Conservation (phyloP, 441 rosid genomes). For the Kokia cookei region DNA sequence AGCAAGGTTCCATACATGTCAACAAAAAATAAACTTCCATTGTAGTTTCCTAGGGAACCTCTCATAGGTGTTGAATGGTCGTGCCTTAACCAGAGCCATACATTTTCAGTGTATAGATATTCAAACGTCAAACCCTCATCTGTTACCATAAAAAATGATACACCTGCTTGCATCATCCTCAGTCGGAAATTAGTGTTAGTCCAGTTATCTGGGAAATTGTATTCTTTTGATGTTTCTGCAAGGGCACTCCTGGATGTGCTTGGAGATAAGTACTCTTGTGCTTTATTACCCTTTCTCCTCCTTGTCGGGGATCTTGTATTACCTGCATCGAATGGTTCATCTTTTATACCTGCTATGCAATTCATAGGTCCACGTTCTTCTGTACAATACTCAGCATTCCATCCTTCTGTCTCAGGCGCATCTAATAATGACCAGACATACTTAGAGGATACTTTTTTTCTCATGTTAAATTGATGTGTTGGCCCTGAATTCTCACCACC, state of each 20-base stretch:
- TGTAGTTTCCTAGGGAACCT: constrained; percentile 58
- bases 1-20: constrained; percentile 45
- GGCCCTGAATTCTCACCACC: constrained; percentile 61
- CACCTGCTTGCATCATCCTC: constrained; percentile 50
- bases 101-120: constrained; percentile 49
- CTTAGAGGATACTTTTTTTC: constrained; percentile 34
- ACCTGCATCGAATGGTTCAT: constrained; percentile 40
- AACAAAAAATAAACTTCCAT: constrained; percentile 57
- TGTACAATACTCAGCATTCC: constrained; percentile 77
- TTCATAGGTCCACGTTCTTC: constrained; percentile 61
- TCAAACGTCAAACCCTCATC: constrained; percentile 51
- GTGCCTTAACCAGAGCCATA: constrained; percentile 67
- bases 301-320: constrained; percentile 33
- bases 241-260: constrained; percentile 12
- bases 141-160: constrained; percentile 53
- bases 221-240: constrained; percentile 17
- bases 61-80: constrained; percentile 58
- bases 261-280: constrained; percentile 35
- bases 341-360: constrained; percentile 52
- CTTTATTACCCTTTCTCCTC: constrained; percentile 38
- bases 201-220: constrained; percentile 31
- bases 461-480: constrained; percentile 24
- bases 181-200: constrained; percentile 39
- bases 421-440: constrained; percentile 52
- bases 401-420: constrained; percentile 69